Conservation (phyloP, 2,329 filamentous ascomycete species). For the Whalleya microplaca region DNA sequence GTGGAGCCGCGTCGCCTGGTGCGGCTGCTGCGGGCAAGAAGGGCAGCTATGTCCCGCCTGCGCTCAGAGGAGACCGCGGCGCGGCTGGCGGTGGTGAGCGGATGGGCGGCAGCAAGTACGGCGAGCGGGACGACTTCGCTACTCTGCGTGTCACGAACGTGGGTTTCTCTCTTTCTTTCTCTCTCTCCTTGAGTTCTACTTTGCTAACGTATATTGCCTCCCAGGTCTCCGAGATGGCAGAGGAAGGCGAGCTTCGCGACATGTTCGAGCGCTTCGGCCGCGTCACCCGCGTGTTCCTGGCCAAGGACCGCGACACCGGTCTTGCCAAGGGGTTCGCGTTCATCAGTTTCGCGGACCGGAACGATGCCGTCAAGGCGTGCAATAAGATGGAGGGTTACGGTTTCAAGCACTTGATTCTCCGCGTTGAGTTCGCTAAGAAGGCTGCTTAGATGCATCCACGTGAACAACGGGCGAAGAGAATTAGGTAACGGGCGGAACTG, state of each 20-base stretch:
- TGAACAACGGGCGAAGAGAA: neutral
- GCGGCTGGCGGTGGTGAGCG: constrained; percentile 71
- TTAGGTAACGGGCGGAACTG: neutral
- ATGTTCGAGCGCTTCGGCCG: constrained; percentile 98
- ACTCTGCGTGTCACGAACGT: constrained; percentile 98
- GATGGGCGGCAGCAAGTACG: constrained; percentile 84
- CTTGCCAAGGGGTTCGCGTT: constrained; percentile 98
- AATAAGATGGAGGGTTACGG: constrained; percentile 97
- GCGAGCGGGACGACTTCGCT: constrained; percentile 92
- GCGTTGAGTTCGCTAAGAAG: constrained; percentile 88
- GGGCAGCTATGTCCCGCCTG: constrained; percentile 91
- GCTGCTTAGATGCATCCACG: constrained; percentile 42
- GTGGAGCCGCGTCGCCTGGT: constrained; percentile 49
- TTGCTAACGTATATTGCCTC: constrained; percentile 2
- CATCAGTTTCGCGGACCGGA: constrained; percentile 91
- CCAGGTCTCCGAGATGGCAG: constrained; percentile 93
- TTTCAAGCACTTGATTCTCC: constrained; percentile 84
- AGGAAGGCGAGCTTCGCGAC: constrained; percentile 92
- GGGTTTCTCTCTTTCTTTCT: constrained; percentile 45
- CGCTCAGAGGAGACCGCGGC: constrained; percentile 74
- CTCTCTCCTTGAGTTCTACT: constrained; percentile 1
- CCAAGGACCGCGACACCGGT: constrained; percentile 95
- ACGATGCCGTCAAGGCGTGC: constrained; percentile 89
- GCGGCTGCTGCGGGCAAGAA: constrained; percentile 67
- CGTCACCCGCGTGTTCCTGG: constrained; percentile 95